These are phyloP conservation scores for Sporothrix protearum DNA, from an alignment of 2,329 filamentous ascomycete genomes.

Conservation along the genomic window DNA sequence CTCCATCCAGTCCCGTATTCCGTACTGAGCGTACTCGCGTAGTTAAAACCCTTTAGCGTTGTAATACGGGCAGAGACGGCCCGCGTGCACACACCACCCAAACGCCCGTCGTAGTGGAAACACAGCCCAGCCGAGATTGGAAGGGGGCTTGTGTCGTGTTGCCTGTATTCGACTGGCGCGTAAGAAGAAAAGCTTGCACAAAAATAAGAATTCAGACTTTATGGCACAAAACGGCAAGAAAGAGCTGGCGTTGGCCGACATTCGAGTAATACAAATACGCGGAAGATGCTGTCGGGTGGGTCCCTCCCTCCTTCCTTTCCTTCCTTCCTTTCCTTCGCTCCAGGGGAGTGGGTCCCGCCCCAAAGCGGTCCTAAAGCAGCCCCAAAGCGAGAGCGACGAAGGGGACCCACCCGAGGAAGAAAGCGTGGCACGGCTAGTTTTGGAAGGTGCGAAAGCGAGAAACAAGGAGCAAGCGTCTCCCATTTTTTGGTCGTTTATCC, in stretches of 20 bases:
- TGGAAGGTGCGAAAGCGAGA: neutral
- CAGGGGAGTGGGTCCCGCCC: too few relatives aligned
- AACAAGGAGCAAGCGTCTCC: neutral
- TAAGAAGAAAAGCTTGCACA: neutral
- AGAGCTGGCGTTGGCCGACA: neutral
- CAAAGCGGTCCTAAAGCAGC: too few relatives aligned
- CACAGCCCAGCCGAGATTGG: slow-evolving; percentile 4
- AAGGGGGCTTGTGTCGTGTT: neutral
- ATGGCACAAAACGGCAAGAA: neutral
- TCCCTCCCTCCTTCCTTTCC: neutral
- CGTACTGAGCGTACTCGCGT: too few relatives aligned
- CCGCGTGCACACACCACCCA: neutral
- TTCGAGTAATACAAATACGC: too few relatives aligned
- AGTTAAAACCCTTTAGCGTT: neutral
- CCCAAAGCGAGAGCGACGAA: neutral
- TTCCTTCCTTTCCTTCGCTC: too few relatives aligned
- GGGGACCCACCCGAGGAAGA: neutral
- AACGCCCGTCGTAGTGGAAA: neutral
- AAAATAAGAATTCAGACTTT: neutral
- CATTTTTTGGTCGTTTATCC: neutral
- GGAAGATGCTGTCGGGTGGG: slow-evolving; percentile 1
- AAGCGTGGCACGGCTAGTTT: neutral
- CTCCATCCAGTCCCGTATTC: neutral
- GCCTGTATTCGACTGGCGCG: neutral
- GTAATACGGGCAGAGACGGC: neutral